Base-by-base conservation (phyloP, 2,329 filamentous ascomycete genomes). In the Teratosphaeria destructans region DNA sequence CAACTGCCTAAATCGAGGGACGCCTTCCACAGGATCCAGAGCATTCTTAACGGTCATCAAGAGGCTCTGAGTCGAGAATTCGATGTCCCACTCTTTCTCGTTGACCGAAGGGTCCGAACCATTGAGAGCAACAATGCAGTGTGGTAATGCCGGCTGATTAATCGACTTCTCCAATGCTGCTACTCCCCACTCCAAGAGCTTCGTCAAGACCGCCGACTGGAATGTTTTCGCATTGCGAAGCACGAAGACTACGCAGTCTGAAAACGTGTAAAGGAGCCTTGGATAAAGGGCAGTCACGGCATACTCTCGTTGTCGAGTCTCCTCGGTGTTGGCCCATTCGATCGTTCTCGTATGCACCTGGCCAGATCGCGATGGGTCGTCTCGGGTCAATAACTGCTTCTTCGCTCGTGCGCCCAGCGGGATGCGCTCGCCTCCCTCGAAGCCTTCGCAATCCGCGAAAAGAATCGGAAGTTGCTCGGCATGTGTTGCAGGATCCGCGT, bases 141-240 rank as follows among this genome's bases (percentile, higher is more conserved):
- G 79, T 2, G 81, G 81, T 3, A 83, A 73, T 2, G 78, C 75
- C 0, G 81, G 81, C 62, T 83, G 81, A 60, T 83, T 83, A 52
- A 78, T 74, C 0, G 80, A 81, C 60, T 76, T 80, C 62, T 82
- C 80, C 6, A 82, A 70, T 1, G 78, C 77, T 12, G 78, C 75
- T 2, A 74, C 73, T 14, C 79, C 80, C 81, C 80, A 83, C 47
- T 76, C 72, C 12, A 82, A 65, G 4, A 83, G 69, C 61, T 71
- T 72, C 6, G 65, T 68, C 39, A 72, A 63, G 0, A 72, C 70
- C 11, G 70, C 67, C 16, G 70, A 72, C 56, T 70, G 69, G 56
- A 72, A 72, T 16, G 73, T 73, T 59, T 70, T 73, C 10, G 73
- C 65, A 54, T 76, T 75, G 16, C 70, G 66, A 5, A 75, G 68